phyloP scores from a whole-genome alignment of 306 rosid genomes.

The Cajanus cajan region DNA sequence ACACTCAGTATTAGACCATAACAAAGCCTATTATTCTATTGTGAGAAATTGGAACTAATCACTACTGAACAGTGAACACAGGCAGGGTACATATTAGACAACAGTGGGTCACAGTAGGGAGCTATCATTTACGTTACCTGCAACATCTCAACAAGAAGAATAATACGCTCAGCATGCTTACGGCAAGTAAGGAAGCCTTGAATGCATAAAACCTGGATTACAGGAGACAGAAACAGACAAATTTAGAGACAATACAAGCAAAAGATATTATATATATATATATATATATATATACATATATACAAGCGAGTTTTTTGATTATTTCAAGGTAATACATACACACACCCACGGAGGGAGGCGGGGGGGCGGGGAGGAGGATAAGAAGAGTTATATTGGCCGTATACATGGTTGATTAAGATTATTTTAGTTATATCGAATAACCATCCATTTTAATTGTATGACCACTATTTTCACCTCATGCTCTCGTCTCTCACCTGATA shows the following conservation, averaged over 20 bases:
- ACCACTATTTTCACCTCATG: not conserved
- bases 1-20: conserved; percentile 6
- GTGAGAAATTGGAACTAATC: not conserved
- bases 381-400: not conserved
- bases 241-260: conserved; percentile 24
- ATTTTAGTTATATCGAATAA: not conserved
- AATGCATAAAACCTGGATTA: conserved; percentile 86
- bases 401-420: not conserved
- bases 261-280: no score
- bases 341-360: no score
- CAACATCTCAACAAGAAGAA: conserved; percentile 98
- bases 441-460: not conserved
- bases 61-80: not conserved
- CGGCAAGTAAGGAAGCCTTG: conserved; percentile 99
- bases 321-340: conserved; percentile 68
- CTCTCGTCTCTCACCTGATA: not conserved
- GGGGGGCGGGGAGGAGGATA: not conserved
- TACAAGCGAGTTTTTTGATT: conserved; percentile 97
- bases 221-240: conserved; percentile 22
- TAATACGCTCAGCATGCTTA: conserved; percentile 93
- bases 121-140: conserved; percentile 57
- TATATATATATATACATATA: no score
- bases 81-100: conserved; percentile 11
- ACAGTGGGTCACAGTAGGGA: not conserved
- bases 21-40: not conserved